phyloP scores from a whole-genome alignment of 192 early-diverging fungal genomes.

The Oehlia diaphana region DNA sequence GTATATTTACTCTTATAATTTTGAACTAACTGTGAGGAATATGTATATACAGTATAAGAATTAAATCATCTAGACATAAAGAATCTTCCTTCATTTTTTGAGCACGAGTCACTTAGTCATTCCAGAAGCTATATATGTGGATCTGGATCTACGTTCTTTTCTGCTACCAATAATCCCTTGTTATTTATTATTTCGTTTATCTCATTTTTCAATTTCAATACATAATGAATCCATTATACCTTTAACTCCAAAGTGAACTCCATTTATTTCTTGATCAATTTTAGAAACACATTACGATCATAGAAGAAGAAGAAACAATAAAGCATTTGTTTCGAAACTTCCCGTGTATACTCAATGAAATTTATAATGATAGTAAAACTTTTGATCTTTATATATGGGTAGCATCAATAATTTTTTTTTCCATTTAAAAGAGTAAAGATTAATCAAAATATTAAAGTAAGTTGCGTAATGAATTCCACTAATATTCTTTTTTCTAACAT shows the following conservation, averaged over 20 bases:
- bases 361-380: too few relatives aligned
- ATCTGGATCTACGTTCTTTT: not conserved
- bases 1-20: not conserved
- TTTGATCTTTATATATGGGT: too few relatives aligned
- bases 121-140: not conserved
- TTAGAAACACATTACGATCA: too few relatives aligned
- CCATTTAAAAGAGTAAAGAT: too few relatives aligned
- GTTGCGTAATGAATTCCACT: too few relatives aligned
- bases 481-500: too few relatives aligned
- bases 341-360: too few relatives aligned
- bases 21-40: not conserved
- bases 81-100: not conserved
- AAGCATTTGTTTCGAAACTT: too few relatives aligned
- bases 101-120: not conserved
- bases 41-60: not conserved
- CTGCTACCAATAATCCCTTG: not conserved
- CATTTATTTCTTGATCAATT: not conserved
- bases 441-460: too few relatives aligned
- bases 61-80: not conserved
- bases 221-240: not conserved
- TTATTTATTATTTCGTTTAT: constrained; percentile 1
- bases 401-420: too few relatives aligned
- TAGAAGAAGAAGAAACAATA: too few relatives aligned
- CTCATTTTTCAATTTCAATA: not conserved
- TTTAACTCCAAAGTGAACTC: not conserved